Conservation (phyloP, 768 basidiomycete genomes). For the Clitopilus hobsonii region DNA sequence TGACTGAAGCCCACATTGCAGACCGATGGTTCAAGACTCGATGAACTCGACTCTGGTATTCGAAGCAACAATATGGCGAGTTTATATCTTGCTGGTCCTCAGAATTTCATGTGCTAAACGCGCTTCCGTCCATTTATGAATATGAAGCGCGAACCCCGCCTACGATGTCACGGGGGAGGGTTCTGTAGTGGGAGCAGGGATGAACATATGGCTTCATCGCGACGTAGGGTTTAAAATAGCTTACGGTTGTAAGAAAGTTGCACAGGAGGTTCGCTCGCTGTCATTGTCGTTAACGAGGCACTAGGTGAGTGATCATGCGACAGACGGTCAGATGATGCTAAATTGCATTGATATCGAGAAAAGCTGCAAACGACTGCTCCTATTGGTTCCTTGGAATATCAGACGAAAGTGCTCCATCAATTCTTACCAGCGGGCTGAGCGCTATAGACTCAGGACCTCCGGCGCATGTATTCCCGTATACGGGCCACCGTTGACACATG, state of each 20-base stretch:
- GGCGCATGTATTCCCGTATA: too few relatives aligned
- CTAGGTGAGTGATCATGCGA: not conserved
- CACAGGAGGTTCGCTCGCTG: not conserved
- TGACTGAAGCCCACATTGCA: conserved; percentile 6
- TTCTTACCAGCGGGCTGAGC: too few relatives aligned
- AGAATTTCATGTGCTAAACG: not conserved
- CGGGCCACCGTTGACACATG: too few relatives aligned
- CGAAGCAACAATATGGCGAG: not conserved
- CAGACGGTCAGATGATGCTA: not conserved
- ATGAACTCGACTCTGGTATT: conserved; percentile 1
- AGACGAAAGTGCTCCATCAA: too few relatives aligned
- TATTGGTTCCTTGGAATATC: not conserved
- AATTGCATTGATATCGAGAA: not conserved
- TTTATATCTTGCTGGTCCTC: not conserved
- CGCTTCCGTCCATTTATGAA: not conserved
- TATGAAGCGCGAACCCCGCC: not conserved
- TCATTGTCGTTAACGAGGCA: not conserved
- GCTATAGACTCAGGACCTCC: too few relatives aligned
- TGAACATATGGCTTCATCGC: not conserved
- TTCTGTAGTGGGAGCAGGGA: not conserved
- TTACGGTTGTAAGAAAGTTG: not conserved
- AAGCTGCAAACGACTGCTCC: too few relatives aligned
- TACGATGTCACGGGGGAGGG: not conserved
- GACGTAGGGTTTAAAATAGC: not conserved
- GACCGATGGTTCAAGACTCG: not conserved